Percentiles rank a stretch among this genome's conserved stretches.
These are phyloP conservation scores for Starmerella vaccinii DNA, from an alignment of 805 yeast species.

Conservation along the genomic window DNA sequence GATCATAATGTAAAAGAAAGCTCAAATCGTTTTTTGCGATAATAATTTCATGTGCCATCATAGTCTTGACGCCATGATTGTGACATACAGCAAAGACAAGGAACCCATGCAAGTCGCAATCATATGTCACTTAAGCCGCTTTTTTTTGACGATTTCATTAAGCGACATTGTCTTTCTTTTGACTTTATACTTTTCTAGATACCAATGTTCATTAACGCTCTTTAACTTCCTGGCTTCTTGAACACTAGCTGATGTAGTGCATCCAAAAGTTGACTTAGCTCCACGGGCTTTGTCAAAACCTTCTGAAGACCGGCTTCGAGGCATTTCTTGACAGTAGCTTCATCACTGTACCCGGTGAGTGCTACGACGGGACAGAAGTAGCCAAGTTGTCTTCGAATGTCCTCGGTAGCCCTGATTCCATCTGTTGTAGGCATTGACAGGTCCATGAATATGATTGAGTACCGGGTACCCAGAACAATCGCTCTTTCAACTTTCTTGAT, in stretches of 20 bases:
- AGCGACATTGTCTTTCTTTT: background rate
- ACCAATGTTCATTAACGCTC: too few relatives aligned
- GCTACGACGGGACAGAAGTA: slow-evolving; percentile 79
- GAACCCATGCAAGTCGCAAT: too few relatives aligned
- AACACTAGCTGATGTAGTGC: slow-evolving; percentile 4
- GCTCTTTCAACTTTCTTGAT: slow-evolving; percentile 53
- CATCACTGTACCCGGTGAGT: slow-evolving; percentile 85
- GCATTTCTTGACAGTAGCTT: slow-evolving; percentile 69
- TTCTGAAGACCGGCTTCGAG: slow-evolving; percentile 77
- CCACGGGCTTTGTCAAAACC: slow-evolving; percentile 78
- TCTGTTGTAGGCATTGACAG: slow-evolving; percentile 27
- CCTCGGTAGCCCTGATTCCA: slow-evolving; percentile 30
- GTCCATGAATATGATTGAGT: slow-evolving; percentile 28
- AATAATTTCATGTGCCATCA: too few relatives aligned
- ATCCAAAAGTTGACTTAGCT: slow-evolving; percentile 28
- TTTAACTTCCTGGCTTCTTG: too few relatives aligned
- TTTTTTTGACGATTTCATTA: background rate
- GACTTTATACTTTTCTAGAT: background rate
- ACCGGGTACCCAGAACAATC: slow-evolving; percentile 31
- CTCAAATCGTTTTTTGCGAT: background rate
- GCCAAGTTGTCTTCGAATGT: slow-evolving; percentile 51
- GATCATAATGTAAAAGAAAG: slow-evolving; percentile 4
- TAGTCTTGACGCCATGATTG: too few relatives aligned
- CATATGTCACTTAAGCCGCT: too few relatives aligned
- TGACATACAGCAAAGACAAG: too few relatives aligned